Conservation (phyloP, 202 grass and related monocot species). For the Panicum virgatum region DNA sequence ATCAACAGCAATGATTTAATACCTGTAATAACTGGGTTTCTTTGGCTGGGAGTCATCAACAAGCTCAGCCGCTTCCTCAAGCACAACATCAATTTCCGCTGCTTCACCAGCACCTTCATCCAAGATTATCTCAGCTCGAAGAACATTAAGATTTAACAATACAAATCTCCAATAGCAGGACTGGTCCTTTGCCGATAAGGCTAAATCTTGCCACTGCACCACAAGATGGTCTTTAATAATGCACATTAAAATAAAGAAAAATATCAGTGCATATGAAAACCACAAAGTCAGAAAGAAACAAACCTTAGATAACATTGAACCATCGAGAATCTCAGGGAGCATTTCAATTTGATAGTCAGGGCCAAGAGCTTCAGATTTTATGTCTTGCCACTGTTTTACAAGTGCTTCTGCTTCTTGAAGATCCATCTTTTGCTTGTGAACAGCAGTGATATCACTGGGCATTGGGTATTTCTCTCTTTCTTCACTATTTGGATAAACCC, state of each 20-base stretch:
- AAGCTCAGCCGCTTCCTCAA: constrained; percentile 90
- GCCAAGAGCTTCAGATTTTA: constrained; percentile 87
- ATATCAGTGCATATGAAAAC: constrained; percentile 18
- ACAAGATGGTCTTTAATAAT: constrained; percentile 29
- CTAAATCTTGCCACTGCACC: constrained; percentile 82
- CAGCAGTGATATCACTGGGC: constrained; percentile 20
- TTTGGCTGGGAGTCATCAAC: constrained; percentile 72
- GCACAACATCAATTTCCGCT: constrained; percentile 72
- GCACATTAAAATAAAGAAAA: constrained; percentile 19
- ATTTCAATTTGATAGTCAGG: constrained; percentile 66
- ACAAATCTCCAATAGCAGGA: constrained; percentile 84
- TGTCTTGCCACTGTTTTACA: constrained; percentile 79
- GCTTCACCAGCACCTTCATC: constrained; percentile 53
- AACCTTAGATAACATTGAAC: constrained; percentile 86
- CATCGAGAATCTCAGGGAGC: constrained; percentile 66
- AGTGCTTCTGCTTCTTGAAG: constrained; percentile 77
- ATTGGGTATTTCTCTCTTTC: constrained; percentile 30
- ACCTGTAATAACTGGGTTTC: constrained; percentile 90
- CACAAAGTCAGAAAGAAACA: constrained; percentile 15
- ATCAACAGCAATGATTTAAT: not conserved
- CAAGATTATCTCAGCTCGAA: constrained; percentile 63
- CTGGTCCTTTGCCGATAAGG: constrained; percentile 57
- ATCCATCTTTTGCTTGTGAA: constrained; percentile 60
- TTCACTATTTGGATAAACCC: constrained; percentile 45
- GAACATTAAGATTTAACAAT: constrained; percentile 67